These are phyloP conservation scores for Trametes elegans DNA, from an alignment of 768 basidiomycete species.

Conservation along the genomic window DNA sequence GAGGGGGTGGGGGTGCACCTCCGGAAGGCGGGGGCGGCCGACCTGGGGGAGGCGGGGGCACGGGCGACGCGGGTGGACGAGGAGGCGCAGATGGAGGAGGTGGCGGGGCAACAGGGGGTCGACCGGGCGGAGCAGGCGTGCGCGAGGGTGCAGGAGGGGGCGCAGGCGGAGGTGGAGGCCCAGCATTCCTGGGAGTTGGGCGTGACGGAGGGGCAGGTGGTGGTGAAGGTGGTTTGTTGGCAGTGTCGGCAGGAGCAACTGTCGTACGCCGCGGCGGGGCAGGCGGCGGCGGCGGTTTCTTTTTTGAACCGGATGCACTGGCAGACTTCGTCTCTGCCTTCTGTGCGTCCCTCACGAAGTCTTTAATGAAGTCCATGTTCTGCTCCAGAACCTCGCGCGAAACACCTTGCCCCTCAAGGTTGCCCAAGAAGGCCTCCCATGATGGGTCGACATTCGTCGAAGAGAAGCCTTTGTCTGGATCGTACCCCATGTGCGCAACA, in stretches of 20 bases:
- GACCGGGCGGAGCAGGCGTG: conserved; percentile 24
- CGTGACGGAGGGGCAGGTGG: conserved; percentile 44
- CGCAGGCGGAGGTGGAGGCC: conserved; percentile 33
- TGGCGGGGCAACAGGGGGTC: conserved; percentile 33
- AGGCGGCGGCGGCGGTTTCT: conserved; percentile 36
- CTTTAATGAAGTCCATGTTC: conserved; percentile 88
- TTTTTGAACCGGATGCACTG: conserved; percentile 27
- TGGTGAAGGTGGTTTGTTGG: conserved; percentile 44
- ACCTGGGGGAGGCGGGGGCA: conserved; percentile 36
- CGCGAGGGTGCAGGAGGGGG: conserved; percentile 34
- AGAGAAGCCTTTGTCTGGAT: conserved; percentile 81
- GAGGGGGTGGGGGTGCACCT: conserved; percentile 35
- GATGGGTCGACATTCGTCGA: conserved; percentile 86
- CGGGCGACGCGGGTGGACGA: conserved; percentile 32
- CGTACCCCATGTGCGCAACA: conserved; percentile 94
- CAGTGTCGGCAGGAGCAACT: conserved; percentile 20
- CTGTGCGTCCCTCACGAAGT: conserved; percentile 63
- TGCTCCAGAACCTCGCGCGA: conserved; percentile 64
- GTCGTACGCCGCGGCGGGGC: conserved; percentile 42
- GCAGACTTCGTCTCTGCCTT: conserved; percentile 20
- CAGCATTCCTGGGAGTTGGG: conserved; percentile 33
- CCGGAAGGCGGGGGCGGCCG: conserved; percentile 27
- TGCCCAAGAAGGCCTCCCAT: conserved; percentile 73
- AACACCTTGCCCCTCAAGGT: conserved; percentile 65
- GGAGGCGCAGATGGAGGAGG: conserved; percentile 34